Base-by-base conservation (phyloP, 2,329 filamentous ascomycete species). In the Thermoascus crustaceus region DNA sequence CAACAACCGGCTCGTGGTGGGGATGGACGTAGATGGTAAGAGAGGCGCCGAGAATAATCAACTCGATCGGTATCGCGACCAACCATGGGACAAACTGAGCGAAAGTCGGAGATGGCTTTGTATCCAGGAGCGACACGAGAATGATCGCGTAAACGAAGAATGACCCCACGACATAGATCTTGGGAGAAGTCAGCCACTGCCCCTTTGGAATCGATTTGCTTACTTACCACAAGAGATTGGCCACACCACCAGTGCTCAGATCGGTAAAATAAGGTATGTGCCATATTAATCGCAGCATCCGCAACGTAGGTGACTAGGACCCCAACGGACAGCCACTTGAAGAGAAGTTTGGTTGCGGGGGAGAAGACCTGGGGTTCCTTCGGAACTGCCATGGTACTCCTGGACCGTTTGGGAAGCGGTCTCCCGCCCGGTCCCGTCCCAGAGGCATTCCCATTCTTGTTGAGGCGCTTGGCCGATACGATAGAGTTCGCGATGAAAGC, bases 61-160 rank as follows among this genome's bases (percentile, higher is more conserved):
- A 49, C 59, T 98, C 91, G 42, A 86, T 72, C 17, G 75, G 59
- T n/a, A 86, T 58, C 17, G 80, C 80, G 27, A 86, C 62, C 26
- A 72, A 57, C 91, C 91, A 98, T 49, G 85, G 79, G 30, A 82
- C 63, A 37, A 89, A 74, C 61, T 95, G 87, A 35, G 85, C 79
- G 30, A 79, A 68, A 32, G 81, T 88, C 0, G 91, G 91, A 8
- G 84, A 84, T 21, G 85, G 80, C 43, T 76, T 78, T 54, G 82
- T 83, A 59, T 95, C 88, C 51, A 94, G 72, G 38, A 96, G 74
- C 19, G 87, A 87, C 52, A 95, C 82, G 46, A 93, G 73, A 46
- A 94, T 75, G 47, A 94, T 80, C 32, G 84, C 73, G 66, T 93
- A 91, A 44, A 91, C 78, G 68, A 94, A 94, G 46, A 87, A 82